Evolutionary conservation across 2,329 filamentous ascomycete genomes (phyloP).

Genomic region (Ilyonectria mors-panacis): DNA sequence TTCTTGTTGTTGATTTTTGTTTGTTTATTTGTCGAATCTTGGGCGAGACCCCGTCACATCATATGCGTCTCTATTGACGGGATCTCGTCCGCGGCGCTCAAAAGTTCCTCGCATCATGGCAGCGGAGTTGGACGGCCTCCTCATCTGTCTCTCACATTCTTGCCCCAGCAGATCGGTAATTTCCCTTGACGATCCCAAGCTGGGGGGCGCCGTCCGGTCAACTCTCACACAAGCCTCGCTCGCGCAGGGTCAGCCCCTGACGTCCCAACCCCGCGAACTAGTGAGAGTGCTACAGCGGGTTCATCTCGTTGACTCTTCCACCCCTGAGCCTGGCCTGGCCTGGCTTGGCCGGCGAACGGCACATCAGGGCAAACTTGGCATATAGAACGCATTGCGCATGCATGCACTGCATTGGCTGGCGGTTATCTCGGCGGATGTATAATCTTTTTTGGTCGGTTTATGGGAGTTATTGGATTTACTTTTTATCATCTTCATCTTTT

Average conservation of each 20-base stretch:
- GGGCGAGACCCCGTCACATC: constrained; percentile 20
- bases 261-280: constrained; percentile 11
- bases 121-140: constrained; percentile 38
- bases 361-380: constrained; percentile 27
- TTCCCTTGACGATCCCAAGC: constrained; percentile 22
- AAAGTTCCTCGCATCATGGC: constrained; percentile 45
- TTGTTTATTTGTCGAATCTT: constrained; percentile 16
- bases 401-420: constrained; percentile 36
- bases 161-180: constrained; percentile 23
- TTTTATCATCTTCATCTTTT: neutral
- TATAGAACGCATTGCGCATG: constrained; percentile 30
- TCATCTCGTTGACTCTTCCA: constrained; percentile 17
- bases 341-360: constrained; percentile 20
- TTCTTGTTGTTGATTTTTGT: constrained; percentile 21
- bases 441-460: constrained; percentile 17
- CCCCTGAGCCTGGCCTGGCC: constrained; percentile 10
- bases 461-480: neutral
- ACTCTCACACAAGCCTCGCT: constrained; percentile 1
- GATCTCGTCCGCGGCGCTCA: constrained; percentile 42
- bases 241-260: constrained; percentile 12
- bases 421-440: constrained; percentile 38
- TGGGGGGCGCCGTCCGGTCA: neutral
- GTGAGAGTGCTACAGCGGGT: constrained; percentile 11
- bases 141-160: constrained; percentile 12
- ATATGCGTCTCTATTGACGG: constrained; percentile 9